Evolutionary conservation across 1,139 yeast genomes (phyloP).

Genomic region (Kodamaea sp.): DNA sequence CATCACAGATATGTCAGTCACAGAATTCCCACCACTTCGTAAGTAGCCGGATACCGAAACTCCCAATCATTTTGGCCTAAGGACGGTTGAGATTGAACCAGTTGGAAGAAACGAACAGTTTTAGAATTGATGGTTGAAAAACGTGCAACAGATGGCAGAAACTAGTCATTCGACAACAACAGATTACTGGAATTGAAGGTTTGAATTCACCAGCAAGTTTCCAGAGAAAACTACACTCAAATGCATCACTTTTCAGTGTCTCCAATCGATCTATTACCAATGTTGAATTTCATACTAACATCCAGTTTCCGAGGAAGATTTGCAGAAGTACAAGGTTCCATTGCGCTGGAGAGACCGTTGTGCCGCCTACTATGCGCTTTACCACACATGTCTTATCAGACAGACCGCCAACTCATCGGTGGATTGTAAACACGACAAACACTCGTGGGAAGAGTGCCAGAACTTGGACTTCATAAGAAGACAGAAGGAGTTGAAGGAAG

Average conservation of each 20-base stretch:
- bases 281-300: conserved; percentile 19
- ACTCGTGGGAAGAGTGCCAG: conserved; percentile 84
- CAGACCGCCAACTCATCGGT: conserved; percentile 48
- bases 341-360: conserved; percentile 85
- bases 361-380: conserved; percentile 69
- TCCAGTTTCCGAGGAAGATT: conserved; percentile 77
- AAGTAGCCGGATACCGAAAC: too few relatives aligned
- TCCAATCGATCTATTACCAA: too few relatives aligned
- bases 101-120: too few relatives aligned
- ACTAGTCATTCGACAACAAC: too few relatives aligned
- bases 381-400: conserved; percentile 49
- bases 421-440: conserved; percentile 77
- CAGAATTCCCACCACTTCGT: conserved; percentile 56
- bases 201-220: too few relatives aligned
- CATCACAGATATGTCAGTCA: conserved; percentile 41
- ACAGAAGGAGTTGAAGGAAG: conserved; percentile 67
- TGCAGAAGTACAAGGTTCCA: conserved; percentile 80
- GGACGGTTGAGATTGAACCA: too few relatives aligned
- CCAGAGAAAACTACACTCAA: too few relatives aligned
- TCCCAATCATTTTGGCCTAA: too few relatives aligned
- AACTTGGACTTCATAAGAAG: conserved; percentile 82
- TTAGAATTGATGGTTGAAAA: not conserved
- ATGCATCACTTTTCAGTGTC: too few relatives aligned
- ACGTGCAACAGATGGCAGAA: too few relatives aligned
- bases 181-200: too few relatives aligned